Percentiles rank a stretch among this genome's conserved stretches.
These are phyloP conservation scores for Orbilia javanica DNA, from an alignment of 2,329 filamentous ascomycete genomes.

Conservation along the genomic window DNA sequence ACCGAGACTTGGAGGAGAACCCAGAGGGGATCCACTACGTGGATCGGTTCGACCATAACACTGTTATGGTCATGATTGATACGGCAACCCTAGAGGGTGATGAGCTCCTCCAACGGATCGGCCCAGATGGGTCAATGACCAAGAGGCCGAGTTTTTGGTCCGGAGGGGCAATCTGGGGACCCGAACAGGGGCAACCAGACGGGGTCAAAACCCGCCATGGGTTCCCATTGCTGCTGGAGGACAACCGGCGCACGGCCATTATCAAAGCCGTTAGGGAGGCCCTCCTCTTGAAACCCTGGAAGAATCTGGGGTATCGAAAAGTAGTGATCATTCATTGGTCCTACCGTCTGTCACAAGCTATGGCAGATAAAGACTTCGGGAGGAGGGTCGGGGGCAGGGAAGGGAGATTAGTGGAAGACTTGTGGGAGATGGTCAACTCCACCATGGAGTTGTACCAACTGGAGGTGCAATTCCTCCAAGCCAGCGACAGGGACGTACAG, in stretches of 20 bases:
- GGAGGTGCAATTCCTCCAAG: background rate
- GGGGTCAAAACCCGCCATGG: background rate
- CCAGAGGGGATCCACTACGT: background rate
- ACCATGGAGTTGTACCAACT: background rate
- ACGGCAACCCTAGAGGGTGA: background rate
- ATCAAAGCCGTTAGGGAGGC: conserved; percentile 1
- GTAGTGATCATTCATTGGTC: background rate
- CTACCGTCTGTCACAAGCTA: background rate
- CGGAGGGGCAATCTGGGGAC: background rate
- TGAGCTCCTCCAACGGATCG: background rate
- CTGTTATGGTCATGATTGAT: conserved; percentile 10
- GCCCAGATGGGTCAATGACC: background rate
- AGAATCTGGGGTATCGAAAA: conserved; percentile 15
- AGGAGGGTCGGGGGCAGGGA: conserved; percentile 8
- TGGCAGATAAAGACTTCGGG: background rate
- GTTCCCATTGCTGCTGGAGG: conserved; percentile 19
- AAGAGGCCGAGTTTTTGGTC: background rate
- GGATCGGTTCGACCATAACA: conserved; percentile 4
- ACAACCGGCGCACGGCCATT: background rate
- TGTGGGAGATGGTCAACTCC: conserved; percentile 8
- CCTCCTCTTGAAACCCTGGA: conserved; percentile 6
- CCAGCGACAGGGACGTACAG: background rate
- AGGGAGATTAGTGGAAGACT: background rate
- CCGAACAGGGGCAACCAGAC: background rate
- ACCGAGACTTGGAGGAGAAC: background rate